These are phyloP conservation scores for Mortierella sp. DNA, from an alignment of 371 early-diverging fungal genomes.

Conservation along the genomic window DNA sequence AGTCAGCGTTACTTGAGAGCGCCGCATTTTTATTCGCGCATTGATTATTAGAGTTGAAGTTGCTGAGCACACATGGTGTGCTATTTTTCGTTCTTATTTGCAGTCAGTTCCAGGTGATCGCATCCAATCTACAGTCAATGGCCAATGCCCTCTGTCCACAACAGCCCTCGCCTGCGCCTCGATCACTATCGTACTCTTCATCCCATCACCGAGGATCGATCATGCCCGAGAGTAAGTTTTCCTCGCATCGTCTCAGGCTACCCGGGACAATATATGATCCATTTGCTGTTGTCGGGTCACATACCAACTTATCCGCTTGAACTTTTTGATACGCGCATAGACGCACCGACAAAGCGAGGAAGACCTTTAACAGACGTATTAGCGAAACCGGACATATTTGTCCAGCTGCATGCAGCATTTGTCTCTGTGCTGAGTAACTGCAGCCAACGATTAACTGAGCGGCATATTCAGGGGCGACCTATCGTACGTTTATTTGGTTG, in stretches of 20 bases:
- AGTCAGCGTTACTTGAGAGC: neutral
- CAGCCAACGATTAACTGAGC: slow-evolving; percentile 43
- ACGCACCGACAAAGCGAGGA: slow-evolving; percentile 50
- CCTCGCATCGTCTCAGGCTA: too few relatives aligned
- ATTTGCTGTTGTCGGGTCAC: too few relatives aligned
- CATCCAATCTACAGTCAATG: slow-evolving; percentile 66
- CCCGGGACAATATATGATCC: too few relatives aligned
- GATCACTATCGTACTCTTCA: slow-evolving; percentile 56
- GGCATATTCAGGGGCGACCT: slow-evolving; percentile 44
- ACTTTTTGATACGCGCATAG: too few relatives aligned
- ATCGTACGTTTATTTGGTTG: slow-evolving; percentile 8
- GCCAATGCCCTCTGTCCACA: slow-evolving; percentile 65
- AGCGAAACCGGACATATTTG: slow-evolving; percentile 54
- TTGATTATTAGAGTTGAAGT: too few relatives aligned
- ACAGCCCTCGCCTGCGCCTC: slow-evolving; percentile 53
- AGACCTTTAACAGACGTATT: slow-evolving; percentile 51
- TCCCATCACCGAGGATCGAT: slow-evolving; percentile 58
- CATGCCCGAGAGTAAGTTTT: slow-evolving; percentile 61
- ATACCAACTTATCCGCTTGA: too few relatives aligned
- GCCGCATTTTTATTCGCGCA: too few relatives aligned
- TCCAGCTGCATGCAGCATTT: slow-evolving; percentile 51
- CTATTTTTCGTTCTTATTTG: neutral
- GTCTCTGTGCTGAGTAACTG: slow-evolving; percentile 50
- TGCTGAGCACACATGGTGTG: neutral
- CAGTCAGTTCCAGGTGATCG: slow-evolving; percentile 69